Conservation (phyloP, 2,329 filamentous ascomycete species). For the Biscogniauxia marginata region DNA sequence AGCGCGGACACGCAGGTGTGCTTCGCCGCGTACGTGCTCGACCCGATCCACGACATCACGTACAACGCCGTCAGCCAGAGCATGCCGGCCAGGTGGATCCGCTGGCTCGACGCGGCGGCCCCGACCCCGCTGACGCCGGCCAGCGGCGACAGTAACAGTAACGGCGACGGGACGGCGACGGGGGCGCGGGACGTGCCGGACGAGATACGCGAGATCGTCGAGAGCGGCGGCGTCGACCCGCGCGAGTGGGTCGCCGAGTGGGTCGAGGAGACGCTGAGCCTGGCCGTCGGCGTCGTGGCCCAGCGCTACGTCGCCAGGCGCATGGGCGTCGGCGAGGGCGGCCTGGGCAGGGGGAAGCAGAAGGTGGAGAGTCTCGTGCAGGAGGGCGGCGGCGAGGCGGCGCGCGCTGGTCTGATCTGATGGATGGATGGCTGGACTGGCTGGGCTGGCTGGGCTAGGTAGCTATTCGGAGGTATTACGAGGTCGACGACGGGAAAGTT, state of each 20-base stretch:
- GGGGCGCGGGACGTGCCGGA: slow-evolving; percentile 59
- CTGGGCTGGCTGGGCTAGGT: no score
- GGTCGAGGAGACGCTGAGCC: slow-evolving; percentile 81
- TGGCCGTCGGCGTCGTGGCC: slow-evolving; percentile 81
- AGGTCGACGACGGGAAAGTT: no score
- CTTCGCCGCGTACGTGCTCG: slow-evolving; percentile 78
- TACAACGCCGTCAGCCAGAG: slow-evolving; percentile 82
- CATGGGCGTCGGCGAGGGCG: slow-evolving; percentile 92
- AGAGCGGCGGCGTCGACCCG: slow-evolving; percentile 75
- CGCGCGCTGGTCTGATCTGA: slow-evolving; percentile 56
- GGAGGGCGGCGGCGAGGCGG: slow-evolving; percentile 58
- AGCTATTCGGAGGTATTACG: no score
- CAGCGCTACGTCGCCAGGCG: slow-evolving; percentile 92
- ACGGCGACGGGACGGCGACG: slow-evolving; percentile 32
- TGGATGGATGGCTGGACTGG: not conserved
- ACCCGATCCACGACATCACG: slow-evolving; percentile 87
- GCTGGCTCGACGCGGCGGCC: slow-evolving; percentile 82
- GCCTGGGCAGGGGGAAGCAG: slow-evolving; percentile 61
- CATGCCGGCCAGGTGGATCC: slow-evolving; percentile 80
- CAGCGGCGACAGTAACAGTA: slow-evolving; percentile 45
- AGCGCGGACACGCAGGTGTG: slow-evolving; percentile 60
- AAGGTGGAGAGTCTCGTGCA: slow-evolving; percentile 54
- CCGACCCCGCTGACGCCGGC: slow-evolving; percentile 56
- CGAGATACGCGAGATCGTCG: slow-evolving; percentile 84
- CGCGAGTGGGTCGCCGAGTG: slow-evolving; percentile 97